phyloP scores from a whole-genome alignment of 345 rosid species.

The Acer campestre region DNA sequence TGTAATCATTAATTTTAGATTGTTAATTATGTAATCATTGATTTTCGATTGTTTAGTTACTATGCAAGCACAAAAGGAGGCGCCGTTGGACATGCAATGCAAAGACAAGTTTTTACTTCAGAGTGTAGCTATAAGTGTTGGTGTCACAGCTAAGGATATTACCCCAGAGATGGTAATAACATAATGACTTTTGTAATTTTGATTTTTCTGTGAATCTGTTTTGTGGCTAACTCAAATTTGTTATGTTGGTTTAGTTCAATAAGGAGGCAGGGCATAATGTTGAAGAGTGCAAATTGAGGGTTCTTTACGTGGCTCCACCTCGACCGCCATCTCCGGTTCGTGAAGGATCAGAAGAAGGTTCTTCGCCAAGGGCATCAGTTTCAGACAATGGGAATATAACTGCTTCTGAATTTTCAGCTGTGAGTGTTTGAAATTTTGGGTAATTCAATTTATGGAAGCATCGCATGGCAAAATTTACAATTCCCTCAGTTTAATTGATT shows the following conservation, averaged over 20 bases:
- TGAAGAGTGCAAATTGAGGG: conserved; percentile 79
- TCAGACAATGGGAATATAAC: conserved; percentile 56
- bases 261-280: conserved; percentile 63
- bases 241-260: conserved; percentile 48
- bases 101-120: conserved; percentile 89
- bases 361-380: conserved; percentile 69
- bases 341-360: conserved; percentile 84
- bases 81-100: conserved; percentile 80
- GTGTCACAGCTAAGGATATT: conserved; percentile 61
- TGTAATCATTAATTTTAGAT: conserved; percentile 19
- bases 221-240: conserved; percentile 8
- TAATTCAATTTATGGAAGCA: not conserved
- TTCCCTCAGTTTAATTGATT: not conserved
- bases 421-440: conserved; percentile 39
- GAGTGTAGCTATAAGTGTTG: conserved; percentile 59
- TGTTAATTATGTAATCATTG: conserved; percentile 19
- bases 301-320: conserved; percentile 77
- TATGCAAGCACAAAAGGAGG: conserved; percentile 94
- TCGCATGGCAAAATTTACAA: not conserved
- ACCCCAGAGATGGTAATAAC: conserved; percentile 67
- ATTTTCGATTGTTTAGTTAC: conserved; percentile 52
- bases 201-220: not conserved
- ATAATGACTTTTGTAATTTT: not conserved
- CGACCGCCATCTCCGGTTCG: conserved; percentile 75
- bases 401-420: conserved; percentile 55